These are phyloP conservation scores for Macadamia tetraphylla DNA, from an alignment of 164 flowering plant species.

Conservation along the genomic window DNA sequence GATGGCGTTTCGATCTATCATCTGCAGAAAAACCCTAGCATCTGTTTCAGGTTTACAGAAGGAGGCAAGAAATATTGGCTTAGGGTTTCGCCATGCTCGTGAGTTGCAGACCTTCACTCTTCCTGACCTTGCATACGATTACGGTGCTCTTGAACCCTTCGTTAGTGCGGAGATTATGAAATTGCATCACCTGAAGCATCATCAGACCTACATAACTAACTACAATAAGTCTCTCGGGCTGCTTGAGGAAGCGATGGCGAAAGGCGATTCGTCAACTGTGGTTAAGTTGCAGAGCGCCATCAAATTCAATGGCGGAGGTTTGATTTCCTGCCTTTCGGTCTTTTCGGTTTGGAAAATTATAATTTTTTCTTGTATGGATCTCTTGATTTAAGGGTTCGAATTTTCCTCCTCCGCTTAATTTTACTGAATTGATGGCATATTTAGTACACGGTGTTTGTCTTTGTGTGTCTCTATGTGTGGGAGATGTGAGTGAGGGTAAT, in stretches of 20 bases:
- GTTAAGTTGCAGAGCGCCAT: slow-evolving; percentile 37
- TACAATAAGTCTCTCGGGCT: slow-evolving; percentile 89
- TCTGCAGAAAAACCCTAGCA: slow-evolving; percentile 10
- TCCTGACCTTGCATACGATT: slow-evolving; percentile 91
- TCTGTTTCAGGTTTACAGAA: slow-evolving; percentile 7
- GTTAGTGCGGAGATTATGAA: slow-evolving; percentile 91
- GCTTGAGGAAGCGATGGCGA: slow-evolving; percentile 48
- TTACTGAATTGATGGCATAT: too few species aligned
- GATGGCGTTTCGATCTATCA: slow-evolving; percentile 32
- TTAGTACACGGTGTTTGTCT: too few species aligned
- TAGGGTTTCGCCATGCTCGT: slow-evolving; percentile 28
- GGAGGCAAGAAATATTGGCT: slow-evolving; percentile 5
- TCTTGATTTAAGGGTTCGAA: too few species aligned
- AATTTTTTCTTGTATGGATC: too few species aligned
- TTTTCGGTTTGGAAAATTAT: too few species aligned
- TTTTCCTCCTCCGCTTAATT: too few species aligned
- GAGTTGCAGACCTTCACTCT: slow-evolving; percentile 62
- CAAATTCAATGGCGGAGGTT: slow-evolving; percentile 99
- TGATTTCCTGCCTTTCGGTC: not conserved
- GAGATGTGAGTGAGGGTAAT: too few species aligned
- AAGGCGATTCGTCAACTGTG: too few species aligned
- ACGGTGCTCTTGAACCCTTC: slow-evolving; percentile 86
- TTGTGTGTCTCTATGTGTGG: too few species aligned
- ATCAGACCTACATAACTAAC: slow-evolving; percentile 82
- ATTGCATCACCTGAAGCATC: slow-evolving; percentile 96